Evolutionary conservation across 2,329 filamentous ascomycete genomes (phyloP).

Genomic region (Metarhizium humberi): DNA sequence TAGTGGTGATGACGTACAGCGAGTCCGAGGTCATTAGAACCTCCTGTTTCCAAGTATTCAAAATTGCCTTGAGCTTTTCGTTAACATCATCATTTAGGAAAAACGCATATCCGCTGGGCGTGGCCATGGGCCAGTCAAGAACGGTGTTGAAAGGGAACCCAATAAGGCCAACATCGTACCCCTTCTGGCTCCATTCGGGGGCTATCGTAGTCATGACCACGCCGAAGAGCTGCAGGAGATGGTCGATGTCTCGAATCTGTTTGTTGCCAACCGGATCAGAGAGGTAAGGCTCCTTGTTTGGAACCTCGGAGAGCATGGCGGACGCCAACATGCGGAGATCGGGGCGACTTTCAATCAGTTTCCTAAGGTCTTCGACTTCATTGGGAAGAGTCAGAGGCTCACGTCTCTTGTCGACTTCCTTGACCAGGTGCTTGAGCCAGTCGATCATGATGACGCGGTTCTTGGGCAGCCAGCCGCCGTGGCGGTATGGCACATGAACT

Average conservation of each 20-base stretch:
- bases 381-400: not conserved
- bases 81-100: constrained; percentile 47
- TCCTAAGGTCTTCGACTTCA: constrained; percentile 2
- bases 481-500: not conserved
- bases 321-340: constrained; percentile 14
- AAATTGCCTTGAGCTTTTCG: constrained; percentile 39
- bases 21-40: constrained; percentile 40
- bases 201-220: constrained; percentile 8
- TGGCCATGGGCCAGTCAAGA: not conserved
- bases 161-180: constrained; percentile 28
- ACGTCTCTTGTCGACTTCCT: not conserved
- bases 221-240: constrained; percentile 12
- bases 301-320: constrained; percentile 12
- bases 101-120: constrained; percentile 36
- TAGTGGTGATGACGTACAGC: constrained; percentile 36
- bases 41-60: constrained; percentile 48
- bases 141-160: constrained; percentile 44
- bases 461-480: not conserved
- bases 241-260: constrained; percentile 8
- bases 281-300: constrained; percentile 12
- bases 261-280: constrained; percentile 6
- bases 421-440: not conserved
- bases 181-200: constrained; percentile 9
- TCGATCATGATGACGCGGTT: not conserved
- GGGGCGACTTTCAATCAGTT: constrained; percentile 6